phyloP scores from a whole-genome alignment of 768 basidiomycete species.

The Lyophyllum decastes region DNA sequence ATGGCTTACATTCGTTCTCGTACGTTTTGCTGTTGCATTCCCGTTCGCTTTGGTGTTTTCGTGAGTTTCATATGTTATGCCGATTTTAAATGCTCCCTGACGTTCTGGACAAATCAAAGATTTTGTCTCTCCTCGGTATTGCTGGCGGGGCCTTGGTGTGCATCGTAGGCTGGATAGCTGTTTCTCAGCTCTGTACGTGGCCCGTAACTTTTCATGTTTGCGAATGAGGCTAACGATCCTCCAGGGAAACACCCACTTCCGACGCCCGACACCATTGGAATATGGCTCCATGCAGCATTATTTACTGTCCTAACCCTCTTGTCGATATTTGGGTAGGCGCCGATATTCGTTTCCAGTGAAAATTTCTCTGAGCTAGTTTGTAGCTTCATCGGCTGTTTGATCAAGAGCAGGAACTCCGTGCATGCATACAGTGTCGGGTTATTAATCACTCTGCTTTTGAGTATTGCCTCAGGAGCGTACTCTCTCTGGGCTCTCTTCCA shows the following conservation, averaged over 20 bases:
- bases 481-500: constrained; percentile 51
- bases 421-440: constrained; percentile 44
- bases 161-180: constrained; percentile 47
- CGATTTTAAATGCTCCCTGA: neutral
- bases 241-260: constrained; percentile 36
- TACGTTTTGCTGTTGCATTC: constrained; percentile 67
- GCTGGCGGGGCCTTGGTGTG: constrained; percentile 45
- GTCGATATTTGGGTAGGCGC: constrained; percentile 50
- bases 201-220: neutral
- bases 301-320: constrained; percentile 49
- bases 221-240: neutral
- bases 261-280: constrained; percentile 37
- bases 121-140: constrained; percentile 44
- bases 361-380: neutral
- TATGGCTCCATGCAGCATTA: constrained; percentile 47
- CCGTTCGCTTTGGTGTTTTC: constrained; percentile 64
- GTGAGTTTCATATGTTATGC: constrained; percentile 28
- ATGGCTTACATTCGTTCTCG: constrained; percentile 55
- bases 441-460: constrained; percentile 45
- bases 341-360: neutral
- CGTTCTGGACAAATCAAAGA: constrained; percentile 18
- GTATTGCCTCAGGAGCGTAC: constrained; percentile 48
- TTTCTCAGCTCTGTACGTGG: constrained; percentile 43
- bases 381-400: constrained; percentile 46
- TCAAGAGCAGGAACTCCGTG: constrained; percentile 43